phyloP scores from a whole-genome alignment of 441 rosid genomes.

The Erodium moschatum region DNA sequence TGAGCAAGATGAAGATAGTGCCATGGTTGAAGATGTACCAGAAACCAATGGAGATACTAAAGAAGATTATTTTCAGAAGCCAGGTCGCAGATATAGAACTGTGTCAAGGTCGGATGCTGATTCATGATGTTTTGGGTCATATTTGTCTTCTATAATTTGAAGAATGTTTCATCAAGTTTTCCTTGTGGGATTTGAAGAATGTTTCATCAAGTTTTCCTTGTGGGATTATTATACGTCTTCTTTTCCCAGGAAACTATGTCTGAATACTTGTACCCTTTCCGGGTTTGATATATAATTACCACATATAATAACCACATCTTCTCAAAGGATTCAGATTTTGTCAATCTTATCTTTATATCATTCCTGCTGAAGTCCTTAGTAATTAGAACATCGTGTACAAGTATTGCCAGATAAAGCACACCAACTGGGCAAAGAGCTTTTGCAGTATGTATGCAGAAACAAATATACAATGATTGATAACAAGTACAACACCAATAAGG shows the following conservation, averaged over 20 bases:
- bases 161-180: too few species aligned
- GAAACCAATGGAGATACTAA: constrained; percentile 22
- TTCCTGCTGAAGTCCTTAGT: background rate
- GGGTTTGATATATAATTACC: background rate
- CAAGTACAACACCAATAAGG: background rate
- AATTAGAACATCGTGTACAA: too few species aligned
- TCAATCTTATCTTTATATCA: background rate
- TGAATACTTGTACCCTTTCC: background rate
- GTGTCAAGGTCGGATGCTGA: constrained; percentile 32
- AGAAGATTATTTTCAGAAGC: constrained; percentile 21
- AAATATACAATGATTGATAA: too few species aligned
- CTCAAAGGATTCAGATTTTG: background rate
- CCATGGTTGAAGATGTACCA: constrained; percentile 22
- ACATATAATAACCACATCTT: too few species aligned
- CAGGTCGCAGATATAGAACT: constrained; percentile 38
- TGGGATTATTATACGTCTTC: background rate
- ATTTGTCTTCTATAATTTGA: too few species aligned
- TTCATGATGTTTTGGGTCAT: too few species aligned
- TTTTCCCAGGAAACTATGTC: too few species aligned
- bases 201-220: too few species aligned
- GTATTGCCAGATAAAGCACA: too few species aligned
- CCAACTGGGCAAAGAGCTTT: background rate
- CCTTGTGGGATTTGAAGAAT: too few species aligned
- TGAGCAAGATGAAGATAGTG: constrained; percentile 21
- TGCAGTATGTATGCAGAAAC: background rate